phyloP scores from a whole-genome alignment of 2,329 filamentous ascomycete genomes.

The Cyphellophora attinorum region DNA sequence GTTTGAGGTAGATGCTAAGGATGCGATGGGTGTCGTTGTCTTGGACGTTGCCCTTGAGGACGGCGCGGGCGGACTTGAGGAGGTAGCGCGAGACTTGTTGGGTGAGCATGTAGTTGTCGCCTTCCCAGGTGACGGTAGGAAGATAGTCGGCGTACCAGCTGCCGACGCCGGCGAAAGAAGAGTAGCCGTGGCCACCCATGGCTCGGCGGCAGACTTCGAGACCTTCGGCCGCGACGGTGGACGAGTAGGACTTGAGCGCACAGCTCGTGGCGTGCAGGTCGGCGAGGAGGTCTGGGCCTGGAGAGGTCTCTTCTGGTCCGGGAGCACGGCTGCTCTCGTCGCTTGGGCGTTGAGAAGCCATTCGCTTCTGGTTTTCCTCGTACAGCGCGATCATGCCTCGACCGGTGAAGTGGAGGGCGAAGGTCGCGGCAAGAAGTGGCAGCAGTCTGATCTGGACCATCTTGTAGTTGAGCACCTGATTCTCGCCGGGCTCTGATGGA shows the following conservation, averaged over 20 bases:
- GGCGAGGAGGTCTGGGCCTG: conserved; percentile 58
- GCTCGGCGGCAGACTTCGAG: conserved; percentile 66
- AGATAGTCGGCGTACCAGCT: conserved; percentile 67
- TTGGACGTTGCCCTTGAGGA: conserved; percentile 54
- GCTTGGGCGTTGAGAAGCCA: conserved; percentile 38
- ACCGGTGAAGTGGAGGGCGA: conserved; percentile 71
- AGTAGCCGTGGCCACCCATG: conserved; percentile 70
- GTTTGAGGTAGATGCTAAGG: conserved; percentile 53
- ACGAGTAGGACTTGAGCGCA: conserved; percentile 64
- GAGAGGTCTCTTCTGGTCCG: conserved; percentile 58
- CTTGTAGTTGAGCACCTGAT: conserved; percentile 69
- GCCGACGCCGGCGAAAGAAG: conserved; percentile 65
- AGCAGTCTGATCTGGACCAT: conserved; percentile 69
- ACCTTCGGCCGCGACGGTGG: conserved; percentile 63
- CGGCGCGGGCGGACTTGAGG: conserved; percentile 63
- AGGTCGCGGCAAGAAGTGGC: conserved; percentile 63
- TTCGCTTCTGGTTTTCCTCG: conserved; percentile 60
- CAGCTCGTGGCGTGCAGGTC: conserved; percentile 70
- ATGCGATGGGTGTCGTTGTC: conserved; percentile 61
- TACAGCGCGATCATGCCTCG: conserved; percentile 67
- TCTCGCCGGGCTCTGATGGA: conserved; percentile 51
- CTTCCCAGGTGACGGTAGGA: conserved; percentile 63
- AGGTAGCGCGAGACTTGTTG: conserved; percentile 71
- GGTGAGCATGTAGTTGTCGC: conserved; percentile 74
- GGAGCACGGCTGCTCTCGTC: conserved; percentile 45